Evolutionary conservation across 2,329 filamentous ascomycete genomes (phyloP), one percentile per base, ranked within the genome.

Genomic region (Pseudogymnoascus sp.): DNA sequence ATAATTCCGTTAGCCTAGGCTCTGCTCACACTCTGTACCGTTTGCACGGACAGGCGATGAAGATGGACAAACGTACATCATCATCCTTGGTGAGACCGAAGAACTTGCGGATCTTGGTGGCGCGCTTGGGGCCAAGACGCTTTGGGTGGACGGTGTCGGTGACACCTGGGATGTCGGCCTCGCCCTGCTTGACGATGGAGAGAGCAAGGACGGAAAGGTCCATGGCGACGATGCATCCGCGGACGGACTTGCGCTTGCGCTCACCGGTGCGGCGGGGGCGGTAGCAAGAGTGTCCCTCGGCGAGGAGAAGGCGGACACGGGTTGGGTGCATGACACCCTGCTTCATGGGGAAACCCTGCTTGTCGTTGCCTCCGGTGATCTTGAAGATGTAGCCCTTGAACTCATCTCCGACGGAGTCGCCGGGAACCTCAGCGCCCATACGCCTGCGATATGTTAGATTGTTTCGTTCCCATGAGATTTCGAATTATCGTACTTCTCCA

Each of bases 281-380:
- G 89, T 97, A 99, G 91, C 94, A 99, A 74, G 91, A 94, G 90
- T 97, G 94, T 79, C 94, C 94, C 63, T 96, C 92, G 78, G 89
- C 78, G 77, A 99, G 91, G 75, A 99, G 90, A 72, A 99, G 92
- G 73, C 91, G 89, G 82, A 97, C 94, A 94, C 94, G 94, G 79
- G 91, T 94, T 75, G 94, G 92, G 81, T 96, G 90, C 86, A 99
- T 93, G 79, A 96, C 90, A 86, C 94, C 94, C 89, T 99, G 95
- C 92, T 99, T 99, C 94, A 99, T 99, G 74, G 94, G 94, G 88
- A 99, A 99, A 84, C 94, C 94, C 86, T 99, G 95, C 91, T 99
- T 99, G 90, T 99, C 94, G 90, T 99, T 99, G 78, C 95, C 94
- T 77, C 94, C 95, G 75, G 94, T 99, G 84, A 99, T 97, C 79